Evolutionary conservation across 2,329 filamentous ascomycete genomes (phyloP).

Genomic region (Ascosphaera acerosa): DNA sequence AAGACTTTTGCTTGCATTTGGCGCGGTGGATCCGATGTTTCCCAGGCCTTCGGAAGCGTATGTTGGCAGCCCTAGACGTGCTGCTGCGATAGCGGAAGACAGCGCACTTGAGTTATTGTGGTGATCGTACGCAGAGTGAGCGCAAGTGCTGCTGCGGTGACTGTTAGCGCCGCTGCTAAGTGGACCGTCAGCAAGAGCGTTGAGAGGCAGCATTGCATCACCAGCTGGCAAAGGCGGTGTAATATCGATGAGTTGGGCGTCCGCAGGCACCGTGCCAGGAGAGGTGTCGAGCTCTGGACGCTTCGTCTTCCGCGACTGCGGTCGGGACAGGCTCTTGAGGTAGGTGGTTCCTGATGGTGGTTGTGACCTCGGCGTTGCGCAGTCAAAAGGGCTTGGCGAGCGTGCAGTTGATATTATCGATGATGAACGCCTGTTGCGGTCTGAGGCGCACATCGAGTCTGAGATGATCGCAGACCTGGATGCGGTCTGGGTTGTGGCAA

Average conservation of each 20-base stretch:
- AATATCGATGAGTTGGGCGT: not conserved
- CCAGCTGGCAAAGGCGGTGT: not conserved
- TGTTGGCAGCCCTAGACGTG: conserved; percentile 62
- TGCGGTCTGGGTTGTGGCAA: not conserved
- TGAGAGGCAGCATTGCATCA: too few relatives aligned
- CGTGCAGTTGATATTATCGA: conserved; percentile 50
- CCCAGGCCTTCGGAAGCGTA: not conserved
- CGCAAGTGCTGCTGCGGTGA: not conserved
- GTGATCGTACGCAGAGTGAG: not conserved
- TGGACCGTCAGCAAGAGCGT: too few relatives aligned
- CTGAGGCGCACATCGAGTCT: conserved; percentile 6
- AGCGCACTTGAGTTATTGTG: conserved; percentile 34
- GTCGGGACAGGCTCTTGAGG: not conserved
- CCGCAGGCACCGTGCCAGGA: not conserved
- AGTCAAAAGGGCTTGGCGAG: conserved; percentile 75
- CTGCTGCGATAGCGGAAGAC: conserved; percentile 50
- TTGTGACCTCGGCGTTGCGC: conserved; percentile 64
- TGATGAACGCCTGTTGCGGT: conserved; percentile 26
- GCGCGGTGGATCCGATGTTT: not conserved
- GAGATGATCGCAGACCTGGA: not conserved
- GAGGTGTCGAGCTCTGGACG: not conserved
- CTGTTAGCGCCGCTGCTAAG: not conserved
- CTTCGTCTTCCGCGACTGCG: not conserved
- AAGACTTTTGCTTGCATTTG: conserved; percentile 15
- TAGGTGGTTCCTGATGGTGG: not conserved